phyloP scores from a whole-genome alignment of 2,329 filamentous ascomycete species.

The Penicillium sp. region DNA sequence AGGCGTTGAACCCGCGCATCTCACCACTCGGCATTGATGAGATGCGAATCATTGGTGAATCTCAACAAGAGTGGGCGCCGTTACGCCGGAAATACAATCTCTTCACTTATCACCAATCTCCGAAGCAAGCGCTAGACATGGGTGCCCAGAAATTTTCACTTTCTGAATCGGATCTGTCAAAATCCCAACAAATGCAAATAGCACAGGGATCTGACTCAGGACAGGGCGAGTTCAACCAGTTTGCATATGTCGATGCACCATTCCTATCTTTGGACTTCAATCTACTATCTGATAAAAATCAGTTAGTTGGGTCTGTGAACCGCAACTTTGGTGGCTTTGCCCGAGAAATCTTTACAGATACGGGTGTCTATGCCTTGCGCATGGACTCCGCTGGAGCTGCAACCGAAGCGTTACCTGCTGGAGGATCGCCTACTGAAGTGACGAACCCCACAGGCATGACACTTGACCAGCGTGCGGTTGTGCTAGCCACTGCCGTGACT shows the following conservation, averaged over 20 bases:
- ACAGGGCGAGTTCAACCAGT: conserved; percentile 55
- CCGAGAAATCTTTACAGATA: conserved; percentile 65
- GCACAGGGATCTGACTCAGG: conserved; percentile 26
- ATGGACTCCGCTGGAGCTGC: conserved; percentile 61
- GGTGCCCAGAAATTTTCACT: conserved; percentile 43
- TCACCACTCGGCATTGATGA: conserved; percentile 55
- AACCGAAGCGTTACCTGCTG: conserved; percentile 26
- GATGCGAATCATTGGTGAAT: conserved; percentile 65
- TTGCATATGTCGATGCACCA: conserved; percentile 63
- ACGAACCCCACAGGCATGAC: conserved; percentile 55
- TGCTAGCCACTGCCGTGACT: conserved; percentile 65
- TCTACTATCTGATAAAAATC: conserved; percentile 51
- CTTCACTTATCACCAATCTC: conserved; percentile 56
- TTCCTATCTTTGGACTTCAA: conserved; percentile 67
- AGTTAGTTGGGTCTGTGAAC: conserved; percentile 61
- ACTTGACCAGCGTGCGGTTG: conserved; percentile 64
- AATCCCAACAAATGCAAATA: conserved; percentile 48
- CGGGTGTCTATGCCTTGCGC: conserved; percentile 62
- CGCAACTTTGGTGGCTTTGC: conserved; percentile 64
- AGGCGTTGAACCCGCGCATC: conserved; percentile 50
- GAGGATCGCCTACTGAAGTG: conserved; percentile 18
- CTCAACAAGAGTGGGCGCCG: conserved; percentile 64
- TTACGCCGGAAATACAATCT: conserved; percentile 65
- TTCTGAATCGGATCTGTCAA: conserved; percentile 50
- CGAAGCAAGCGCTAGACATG: conserved; percentile 34